Conservation (phyloP, 2,329 filamentous ascomycete genomes). For the Apiospora aurea region DNA sequence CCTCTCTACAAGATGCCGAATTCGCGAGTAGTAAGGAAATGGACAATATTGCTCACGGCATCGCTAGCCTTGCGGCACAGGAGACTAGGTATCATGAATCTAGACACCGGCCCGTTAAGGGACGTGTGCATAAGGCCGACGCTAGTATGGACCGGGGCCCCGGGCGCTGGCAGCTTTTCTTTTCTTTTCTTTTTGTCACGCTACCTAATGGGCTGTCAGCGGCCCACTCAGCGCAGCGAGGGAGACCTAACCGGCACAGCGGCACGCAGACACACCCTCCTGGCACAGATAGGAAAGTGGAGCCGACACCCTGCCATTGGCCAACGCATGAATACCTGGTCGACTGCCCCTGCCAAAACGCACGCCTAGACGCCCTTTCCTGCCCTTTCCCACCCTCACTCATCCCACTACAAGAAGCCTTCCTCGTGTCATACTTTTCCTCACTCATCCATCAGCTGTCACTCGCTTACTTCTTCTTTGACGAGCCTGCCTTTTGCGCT, state of each 20-base stretch:
- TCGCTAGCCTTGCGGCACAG: background rate
- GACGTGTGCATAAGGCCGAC: slow-evolving; percentile 1
- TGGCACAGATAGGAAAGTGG: slow-evolving; percentile 4
- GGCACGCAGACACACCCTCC: background rate
- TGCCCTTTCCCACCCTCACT: slow-evolving; percentile 2
- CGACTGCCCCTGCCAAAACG: background rate
- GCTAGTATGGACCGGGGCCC: background rate
- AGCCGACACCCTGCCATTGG: background rate
- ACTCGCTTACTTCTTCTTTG: background rate
- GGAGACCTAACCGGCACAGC: background rate
- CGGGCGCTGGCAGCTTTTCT: background rate
- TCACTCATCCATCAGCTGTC: background rate
- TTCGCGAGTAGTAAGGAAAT: background rate
- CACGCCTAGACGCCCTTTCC: background rate
- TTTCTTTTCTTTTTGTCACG: background rate
- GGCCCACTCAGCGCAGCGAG: background rate
- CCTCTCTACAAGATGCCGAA: background rate
- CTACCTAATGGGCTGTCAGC: background rate
- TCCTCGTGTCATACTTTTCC: background rate
- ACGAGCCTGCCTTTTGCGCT: slow-evolving; percentile 9
- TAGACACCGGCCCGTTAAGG: background rate
- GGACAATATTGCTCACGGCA: background rate
- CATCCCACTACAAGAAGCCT: slow-evolving; percentile 22
- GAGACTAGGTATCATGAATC: background rate
- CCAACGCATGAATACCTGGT: slow-evolving; percentile 1